phyloP scores from a whole-genome alignment of 441 rosid species.

The Eruca vesicaria region DNA sequence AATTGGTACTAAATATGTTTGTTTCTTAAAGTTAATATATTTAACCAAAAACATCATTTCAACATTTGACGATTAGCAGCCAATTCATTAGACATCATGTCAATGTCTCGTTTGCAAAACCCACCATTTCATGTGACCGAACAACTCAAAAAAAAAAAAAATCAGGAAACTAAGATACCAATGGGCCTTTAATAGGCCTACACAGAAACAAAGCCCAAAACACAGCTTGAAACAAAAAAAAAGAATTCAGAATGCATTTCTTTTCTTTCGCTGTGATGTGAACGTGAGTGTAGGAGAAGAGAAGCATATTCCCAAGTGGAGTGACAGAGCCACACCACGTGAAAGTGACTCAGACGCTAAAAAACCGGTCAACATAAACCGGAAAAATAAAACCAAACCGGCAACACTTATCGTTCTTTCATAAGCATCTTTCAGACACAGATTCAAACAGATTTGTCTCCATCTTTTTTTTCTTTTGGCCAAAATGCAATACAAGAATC shows the following conservation, averaged over 20 bases:
- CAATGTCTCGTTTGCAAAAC: background rate
- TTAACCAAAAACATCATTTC: slow-evolving; percentile 9
- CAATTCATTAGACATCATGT: background rate
- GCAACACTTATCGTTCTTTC: background rate
- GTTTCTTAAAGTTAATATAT: background rate
- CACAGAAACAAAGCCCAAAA: background rate
- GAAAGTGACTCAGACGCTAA: background rate
- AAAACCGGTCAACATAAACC: background rate
- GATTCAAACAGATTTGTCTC: slow-evolving; percentile 7
- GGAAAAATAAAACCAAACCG: slow-evolving; percentile 14
- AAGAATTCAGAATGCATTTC: background rate
- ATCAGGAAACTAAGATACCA: background rate
- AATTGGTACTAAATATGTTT: background rate
- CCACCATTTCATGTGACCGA: background rate
- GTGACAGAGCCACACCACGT: slow-evolving; percentile 15
- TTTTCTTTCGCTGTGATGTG: slow-evolving; percentile 2
- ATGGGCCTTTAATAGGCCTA: slow-evolving; percentile 4
- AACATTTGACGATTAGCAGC: slow-evolving; percentile 19
- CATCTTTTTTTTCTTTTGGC: no score
- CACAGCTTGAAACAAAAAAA: background rate
- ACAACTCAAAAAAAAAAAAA: background rate
- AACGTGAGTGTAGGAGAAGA: background rate
- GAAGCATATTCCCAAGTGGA: background rate
- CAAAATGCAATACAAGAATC: slow-evolving; percentile 77
- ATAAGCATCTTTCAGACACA: background rate